Evolutionary conservation across 2,329 filamentous ascomycete genomes (phyloP).

Genomic region (Cercospora sesami): DNA sequence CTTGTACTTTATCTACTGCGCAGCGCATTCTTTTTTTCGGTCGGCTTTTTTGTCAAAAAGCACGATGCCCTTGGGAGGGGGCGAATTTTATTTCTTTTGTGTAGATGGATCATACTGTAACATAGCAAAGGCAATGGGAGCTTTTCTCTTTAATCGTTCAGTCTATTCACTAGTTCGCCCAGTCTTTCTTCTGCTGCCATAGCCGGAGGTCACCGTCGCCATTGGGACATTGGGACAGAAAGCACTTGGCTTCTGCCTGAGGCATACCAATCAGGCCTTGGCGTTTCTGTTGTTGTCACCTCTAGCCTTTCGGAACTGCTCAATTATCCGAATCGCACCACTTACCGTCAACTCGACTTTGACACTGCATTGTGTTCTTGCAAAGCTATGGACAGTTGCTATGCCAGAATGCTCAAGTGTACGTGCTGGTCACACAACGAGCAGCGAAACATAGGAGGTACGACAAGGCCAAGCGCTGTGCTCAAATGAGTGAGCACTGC

Average conservation of each 20-base stretch:
- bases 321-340: not conserved
- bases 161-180: too few relatives aligned
- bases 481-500: not conserved
- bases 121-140: not conserved
- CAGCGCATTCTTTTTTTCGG: not conserved
- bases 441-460: not conserved
- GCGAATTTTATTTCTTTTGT: not conserved
- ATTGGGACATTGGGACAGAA: too few relatives aligned
- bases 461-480: not conserved
- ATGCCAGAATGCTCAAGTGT: not conserved
- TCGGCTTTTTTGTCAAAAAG: constrained; percentile 2
- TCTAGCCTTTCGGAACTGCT: not conserved
- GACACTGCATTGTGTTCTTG: not conserved
- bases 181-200: too few relatives aligned
- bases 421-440: not conserved
- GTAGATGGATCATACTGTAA: not conserved
- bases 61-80: not conserved
- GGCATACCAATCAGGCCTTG: too few relatives aligned
- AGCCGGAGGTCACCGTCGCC: too few relatives aligned
- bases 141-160: not conserved
- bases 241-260: too few relatives aligned
- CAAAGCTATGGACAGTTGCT: not conserved
- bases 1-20: not conserved
- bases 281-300: not conserved
- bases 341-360: not conserved